Percentiles rank a stretch among this genome's conserved stretches.
These are phyloP conservation scores for Gilbertella persicaria DNA, from an alignment of 371 early-diverging fungal species.

Conservation along the genomic window DNA sequence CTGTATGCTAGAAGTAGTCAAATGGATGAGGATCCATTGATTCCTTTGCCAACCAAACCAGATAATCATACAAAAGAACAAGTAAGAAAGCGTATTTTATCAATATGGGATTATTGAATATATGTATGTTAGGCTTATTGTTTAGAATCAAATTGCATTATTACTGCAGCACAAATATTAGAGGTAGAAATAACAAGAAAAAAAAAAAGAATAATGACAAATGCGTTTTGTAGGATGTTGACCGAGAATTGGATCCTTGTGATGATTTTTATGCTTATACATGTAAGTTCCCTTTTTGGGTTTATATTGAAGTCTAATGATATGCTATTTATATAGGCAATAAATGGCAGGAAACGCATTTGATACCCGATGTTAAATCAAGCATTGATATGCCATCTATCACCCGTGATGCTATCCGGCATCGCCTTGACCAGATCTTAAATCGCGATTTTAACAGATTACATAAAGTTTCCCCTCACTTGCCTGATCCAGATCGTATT, in stretches of 20 bases:
- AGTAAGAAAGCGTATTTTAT: not conserved
- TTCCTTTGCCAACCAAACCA: slow-evolving; percentile 20
- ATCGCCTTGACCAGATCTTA: slow-evolving; percentile 22
- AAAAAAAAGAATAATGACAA: not conserved
- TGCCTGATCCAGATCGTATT: slow-evolving; percentile 39
- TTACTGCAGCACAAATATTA: slow-evolving; percentile 48
- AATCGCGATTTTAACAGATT: slow-evolving; percentile 12
- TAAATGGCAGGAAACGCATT: slow-evolving; percentile 35
- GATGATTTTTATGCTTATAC: slow-evolving; percentile 49
- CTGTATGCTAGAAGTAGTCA: slow-evolving; percentile 45
- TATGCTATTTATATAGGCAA: slow-evolving; percentile 15
- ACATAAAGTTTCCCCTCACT: not conserved
- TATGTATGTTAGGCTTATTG: slow-evolving; percentile 28
- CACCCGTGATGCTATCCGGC: slow-evolving; percentile 14
- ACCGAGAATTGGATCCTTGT: slow-evolving; percentile 51
- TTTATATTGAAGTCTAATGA: not conserved
- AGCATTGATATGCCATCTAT: slow-evolving; percentile 22
- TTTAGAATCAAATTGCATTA: slow-evolving; percentile 49
- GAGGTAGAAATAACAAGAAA: slow-evolving; percentile 16
- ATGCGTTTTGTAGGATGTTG: slow-evolving; percentile 33
- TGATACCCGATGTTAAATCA: slow-evolving; percentile 27
- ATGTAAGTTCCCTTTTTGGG: slow-evolving; percentile 13
- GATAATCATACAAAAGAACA: slow-evolving; percentile 18
- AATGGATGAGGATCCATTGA: slow-evolving; percentile 18
- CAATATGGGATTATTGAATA: not conserved